A percentile compares a stretch with the other conserved stretches of the same genome.
These are phyloP conservation scores for Coemansia sp. DNA, from an alignment of 192 early-diverging fungal species.

Conservation along the genomic window DNA sequence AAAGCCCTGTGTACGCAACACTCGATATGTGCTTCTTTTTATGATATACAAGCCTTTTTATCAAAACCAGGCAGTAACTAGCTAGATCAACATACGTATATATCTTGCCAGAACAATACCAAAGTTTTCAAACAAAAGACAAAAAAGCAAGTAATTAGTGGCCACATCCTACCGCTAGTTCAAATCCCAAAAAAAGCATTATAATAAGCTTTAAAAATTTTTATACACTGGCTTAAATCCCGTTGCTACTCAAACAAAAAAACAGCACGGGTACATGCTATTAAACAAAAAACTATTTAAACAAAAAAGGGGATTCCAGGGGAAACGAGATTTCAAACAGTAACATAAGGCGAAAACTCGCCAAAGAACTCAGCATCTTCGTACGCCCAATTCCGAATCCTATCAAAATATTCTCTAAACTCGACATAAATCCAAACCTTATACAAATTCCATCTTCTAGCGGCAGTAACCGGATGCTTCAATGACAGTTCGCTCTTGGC, in stretches of 20 bases:
- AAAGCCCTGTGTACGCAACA: not conserved
- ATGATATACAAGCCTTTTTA: too few species aligned
- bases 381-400: constrained; percentile 40
- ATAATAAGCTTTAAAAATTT: too few species aligned
- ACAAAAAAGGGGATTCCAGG: not conserved
- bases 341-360: constrained; percentile 45
- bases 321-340: not conserved
- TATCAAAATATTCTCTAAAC: constrained; percentile 45
- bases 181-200: too few species aligned
- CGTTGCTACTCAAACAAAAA: too few species aligned
- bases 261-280: too few species aligned
- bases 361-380: constrained; percentile 53
- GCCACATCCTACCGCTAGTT: too few species aligned
- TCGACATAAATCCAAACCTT: constrained; percentile 54
- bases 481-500: constrained; percentile 27
- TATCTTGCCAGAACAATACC: too few species aligned
- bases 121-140: too few species aligned
- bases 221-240: too few species aligned
- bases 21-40: not conserved
- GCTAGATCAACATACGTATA: too few species aligned
- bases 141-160: too few species aligned
- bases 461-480: constrained; percentile 4
- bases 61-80: too few species aligned
- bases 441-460: constrained; percentile 28
- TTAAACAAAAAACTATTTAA: constrained; percentile 6